Conservation (phyloP, 768 basidiomycete genomes). For the Ramaria rubella region DNA sequence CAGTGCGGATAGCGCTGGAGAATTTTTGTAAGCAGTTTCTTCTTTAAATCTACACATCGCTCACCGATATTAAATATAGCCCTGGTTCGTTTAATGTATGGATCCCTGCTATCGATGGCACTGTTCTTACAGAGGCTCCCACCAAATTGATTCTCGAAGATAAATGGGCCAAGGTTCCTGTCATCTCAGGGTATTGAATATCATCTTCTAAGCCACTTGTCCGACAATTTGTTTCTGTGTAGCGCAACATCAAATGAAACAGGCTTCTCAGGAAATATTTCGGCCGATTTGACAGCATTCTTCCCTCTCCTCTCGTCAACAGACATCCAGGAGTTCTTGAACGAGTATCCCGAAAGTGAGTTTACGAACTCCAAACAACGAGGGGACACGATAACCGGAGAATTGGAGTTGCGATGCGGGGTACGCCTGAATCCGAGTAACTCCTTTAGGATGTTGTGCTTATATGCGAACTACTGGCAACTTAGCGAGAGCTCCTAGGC, state of each 20-base stretch:
- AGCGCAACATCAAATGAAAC: constrained; percentile 59
- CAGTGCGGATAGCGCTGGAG: constrained; percentile 44
- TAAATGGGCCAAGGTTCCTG: constrained; percentile 42
- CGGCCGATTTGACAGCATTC: constrained; percentile 31
- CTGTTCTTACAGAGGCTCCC: constrained; percentile 44
- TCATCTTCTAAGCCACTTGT: neutral
- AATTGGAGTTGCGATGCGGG: constrained; percentile 45
- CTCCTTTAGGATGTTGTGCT: neutral
- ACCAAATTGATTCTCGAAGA: constrained; percentile 39
- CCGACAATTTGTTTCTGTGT: constrained; percentile 11
- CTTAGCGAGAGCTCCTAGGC: constrained; percentile 41
- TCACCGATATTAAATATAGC: constrained; percentile 18
- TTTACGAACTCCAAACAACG: constrained; percentile 39
- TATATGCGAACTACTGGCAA: neutral
- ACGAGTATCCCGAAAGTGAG: constrained; percentile 37
- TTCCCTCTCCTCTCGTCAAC: constrained; percentile 40
- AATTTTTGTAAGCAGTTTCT: constrained; percentile 37
- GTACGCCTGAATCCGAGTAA: constrained; percentile 30
- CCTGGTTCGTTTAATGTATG: constrained; percentile 41
- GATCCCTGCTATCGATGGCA: constrained; percentile 50
- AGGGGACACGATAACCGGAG: constrained; percentile 42
- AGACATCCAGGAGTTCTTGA: constrained; percentile 34
- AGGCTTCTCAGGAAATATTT: constrained; percentile 35
- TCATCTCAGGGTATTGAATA: constrained; percentile 50
- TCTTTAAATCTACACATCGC: neutral